Evolutionary conservation across 1,139 yeast genomes (phyloP).

Genomic region (Blastobotrys apis): DNA sequence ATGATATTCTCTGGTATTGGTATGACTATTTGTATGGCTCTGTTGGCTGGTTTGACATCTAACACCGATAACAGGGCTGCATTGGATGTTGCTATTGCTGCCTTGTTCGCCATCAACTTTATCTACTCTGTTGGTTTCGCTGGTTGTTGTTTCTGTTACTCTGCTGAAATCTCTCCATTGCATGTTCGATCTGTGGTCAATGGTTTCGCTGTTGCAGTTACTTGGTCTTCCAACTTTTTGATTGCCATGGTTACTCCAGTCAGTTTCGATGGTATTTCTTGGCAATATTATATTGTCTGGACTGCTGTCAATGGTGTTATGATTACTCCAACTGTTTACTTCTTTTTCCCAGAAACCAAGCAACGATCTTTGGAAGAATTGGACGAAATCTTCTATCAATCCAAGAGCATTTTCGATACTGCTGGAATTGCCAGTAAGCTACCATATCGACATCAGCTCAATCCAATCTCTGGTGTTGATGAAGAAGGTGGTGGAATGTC

Average conservation of each 20-base stretch:
- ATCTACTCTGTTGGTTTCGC: constrained; percentile 25
- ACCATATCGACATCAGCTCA: constrained; percentile 8
- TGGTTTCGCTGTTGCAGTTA: constrained; percentile 40
- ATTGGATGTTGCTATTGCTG: constrained; percentile 24
- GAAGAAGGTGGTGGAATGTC: constrained; percentile 9
- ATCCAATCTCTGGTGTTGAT: constrained; percentile 8
- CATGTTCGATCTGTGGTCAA: constrained; percentile 56
- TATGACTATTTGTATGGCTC: constrained; percentile 23
- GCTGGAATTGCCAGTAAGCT: constrained; percentile 17
- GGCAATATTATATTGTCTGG: constrained; percentile 38
- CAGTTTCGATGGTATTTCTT: constrained; percentile 38
- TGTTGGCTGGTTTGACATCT: constrained; percentile 25
- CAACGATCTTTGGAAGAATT: constrained; percentile 41
- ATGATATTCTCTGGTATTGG: constrained; percentile 21
- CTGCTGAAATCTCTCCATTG: constrained; percentile 62
- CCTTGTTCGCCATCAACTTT: constrained; percentile 22
- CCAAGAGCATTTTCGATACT: constrained; percentile 19
- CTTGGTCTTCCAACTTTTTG: constrained; percentile 45
- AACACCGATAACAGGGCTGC: constrained; percentile 19
- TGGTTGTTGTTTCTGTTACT: constrained; percentile 35
- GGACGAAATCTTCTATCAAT: constrained; percentile 41
- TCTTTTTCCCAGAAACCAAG: constrained; percentile 45
- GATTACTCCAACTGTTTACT: constrained; percentile 35
- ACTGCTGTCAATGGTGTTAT: constrained; percentile 29
- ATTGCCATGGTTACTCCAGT: constrained; percentile 42